Evolutionary conservation across 1,284 basidiomycete genomes (phyloP).

Genomic region (Malassezia cuniculi): DNA sequence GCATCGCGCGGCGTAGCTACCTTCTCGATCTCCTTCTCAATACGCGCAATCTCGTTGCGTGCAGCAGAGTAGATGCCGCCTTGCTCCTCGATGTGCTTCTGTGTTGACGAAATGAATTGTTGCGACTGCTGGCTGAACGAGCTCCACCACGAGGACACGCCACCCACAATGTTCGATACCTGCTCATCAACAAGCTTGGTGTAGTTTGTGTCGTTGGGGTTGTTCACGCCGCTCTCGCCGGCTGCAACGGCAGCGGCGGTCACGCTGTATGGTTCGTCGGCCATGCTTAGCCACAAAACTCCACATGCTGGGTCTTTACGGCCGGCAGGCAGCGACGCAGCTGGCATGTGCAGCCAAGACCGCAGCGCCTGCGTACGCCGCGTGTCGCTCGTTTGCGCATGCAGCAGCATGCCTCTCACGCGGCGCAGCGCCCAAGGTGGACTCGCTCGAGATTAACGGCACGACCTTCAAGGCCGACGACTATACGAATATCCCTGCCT

Average conservation of each 20-base stretch:
- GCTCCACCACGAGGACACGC: conserved; percentile 37
- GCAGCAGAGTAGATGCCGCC: conserved; percentile 32
- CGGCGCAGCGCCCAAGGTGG: too few species aligned
- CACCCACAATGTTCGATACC: conserved; percentile 31
- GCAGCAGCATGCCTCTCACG: too few species aligned
- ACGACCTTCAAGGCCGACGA: conserved; percentile 53
- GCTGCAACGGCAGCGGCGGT: too few species aligned
- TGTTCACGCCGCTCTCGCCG: not conserved
- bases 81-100: conserved; percentile 25
- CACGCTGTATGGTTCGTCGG: too few species aligned
- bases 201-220: conserved; percentile 6
- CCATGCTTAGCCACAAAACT: too few species aligned
- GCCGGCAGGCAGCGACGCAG: conserved; percentile 1
- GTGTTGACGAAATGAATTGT: conserved; percentile 20
- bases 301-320: too few species aligned
- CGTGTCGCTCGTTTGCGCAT: too few species aligned
- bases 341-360: too few species aligned
- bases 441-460: too few species aligned
- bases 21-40: conserved; percentile 30
- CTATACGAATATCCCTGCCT: conserved; percentile 70
- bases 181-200: conserved; percentile 22
- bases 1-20: not conserved
- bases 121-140: conserved; percentile 34
- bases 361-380: too few species aligned
- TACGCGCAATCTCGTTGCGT: conserved; percentile 20